Conservation (phyloP, 2,329 filamentous ascomycete genomes). For the Pseudocercospora musae region DNA sequence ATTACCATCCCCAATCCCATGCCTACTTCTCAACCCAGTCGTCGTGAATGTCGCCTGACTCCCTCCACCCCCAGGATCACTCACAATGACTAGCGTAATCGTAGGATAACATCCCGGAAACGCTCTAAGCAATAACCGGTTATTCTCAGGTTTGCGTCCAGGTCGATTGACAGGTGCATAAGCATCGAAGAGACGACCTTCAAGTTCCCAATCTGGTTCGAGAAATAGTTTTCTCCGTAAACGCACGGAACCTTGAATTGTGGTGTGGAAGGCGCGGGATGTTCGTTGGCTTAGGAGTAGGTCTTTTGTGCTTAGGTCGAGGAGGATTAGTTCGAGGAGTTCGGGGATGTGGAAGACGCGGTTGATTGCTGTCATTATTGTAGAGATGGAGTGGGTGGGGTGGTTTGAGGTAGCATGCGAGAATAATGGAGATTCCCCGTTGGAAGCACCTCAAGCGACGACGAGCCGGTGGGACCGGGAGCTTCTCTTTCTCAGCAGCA, state of each 20-base stretch:
- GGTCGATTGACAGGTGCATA: conserved; percentile 21
- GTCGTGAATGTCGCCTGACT: not conserved
- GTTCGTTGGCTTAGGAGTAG: conserved; percentile 36
- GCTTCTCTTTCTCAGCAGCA: not conserved
- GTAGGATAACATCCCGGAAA: conserved; percentile 36
- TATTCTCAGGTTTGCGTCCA: conserved; percentile 35
- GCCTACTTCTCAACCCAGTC: conserved; percentile 3
- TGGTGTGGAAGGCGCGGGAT: conserved; percentile 28
- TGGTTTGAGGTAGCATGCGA: not conserved
- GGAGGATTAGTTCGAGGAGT: conserved; percentile 39
- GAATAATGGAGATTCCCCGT: not conserved
- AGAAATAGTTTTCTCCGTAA: conserved; percentile 37
- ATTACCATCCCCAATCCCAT: conserved; percentile 6
- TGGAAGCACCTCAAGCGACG: no score
- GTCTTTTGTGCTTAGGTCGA: conserved; percentile 31
- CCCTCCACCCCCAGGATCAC: not conserved
- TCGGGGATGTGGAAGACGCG: conserved; percentile 37
- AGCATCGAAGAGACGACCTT: conserved; percentile 26
- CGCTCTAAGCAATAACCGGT: conserved; percentile 34
- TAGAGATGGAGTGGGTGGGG: not conserved
- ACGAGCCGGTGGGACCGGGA: not conserved
- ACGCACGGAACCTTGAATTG: conserved; percentile 27
- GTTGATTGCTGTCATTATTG: not conserved
- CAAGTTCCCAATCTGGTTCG: conserved; percentile 33
- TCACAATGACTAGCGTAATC: conserved; percentile 31